These are phyloP conservation scores for Violaceomyces palustris DNA, from an alignment of 1,284 basidiomycete genomes.

Conservation along the genomic window DNA sequence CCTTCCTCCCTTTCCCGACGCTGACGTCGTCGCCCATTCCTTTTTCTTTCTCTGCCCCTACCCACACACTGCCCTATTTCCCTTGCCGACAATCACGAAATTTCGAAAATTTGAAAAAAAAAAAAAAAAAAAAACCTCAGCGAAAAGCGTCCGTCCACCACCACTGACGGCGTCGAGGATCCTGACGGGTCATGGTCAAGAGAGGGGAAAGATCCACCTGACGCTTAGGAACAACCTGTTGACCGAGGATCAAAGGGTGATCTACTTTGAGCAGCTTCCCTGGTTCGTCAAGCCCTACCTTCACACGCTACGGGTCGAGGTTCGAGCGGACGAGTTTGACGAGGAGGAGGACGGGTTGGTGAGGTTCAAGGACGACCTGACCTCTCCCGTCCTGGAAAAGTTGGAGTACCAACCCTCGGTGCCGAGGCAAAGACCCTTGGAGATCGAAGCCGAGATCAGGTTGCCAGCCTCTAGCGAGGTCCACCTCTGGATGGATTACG, in stretches of 20 bases:
- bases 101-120: too few relatives aligned
- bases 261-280: slow-evolving; percentile 87
- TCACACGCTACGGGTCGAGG: slow-evolving; percentile 65
- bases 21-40: too few relatives aligned
- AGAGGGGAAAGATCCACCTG: slow-evolving; percentile 69
- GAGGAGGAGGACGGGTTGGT: slow-evolving; percentile 19
- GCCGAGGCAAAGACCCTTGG: slow-evolving; percentile 14
- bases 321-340: slow-evolving; percentile 3
- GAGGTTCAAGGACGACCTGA: slow-evolving; percentile 23
- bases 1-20: background rate
- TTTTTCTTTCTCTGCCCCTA: too few relatives aligned
- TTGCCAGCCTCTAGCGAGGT: slow-evolving; percentile 64
- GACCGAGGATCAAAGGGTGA: slow-evolving; percentile 57
- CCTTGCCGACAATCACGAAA: too few relatives aligned
- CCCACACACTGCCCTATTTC: too few relatives aligned
- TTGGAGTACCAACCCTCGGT: slow-evolving; percentile 27
- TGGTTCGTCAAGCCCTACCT: slow-evolving; percentile 86
- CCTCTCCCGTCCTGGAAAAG: slow-evolving; percentile 17
- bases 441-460: slow-evolving; percentile 61
- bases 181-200: slow-evolving; percentile 69
- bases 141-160: too few relatives aligned
- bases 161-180: slow-evolving; percentile 67
- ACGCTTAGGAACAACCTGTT: slow-evolving; percentile 64
- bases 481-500: slow-evolving; percentile 67
- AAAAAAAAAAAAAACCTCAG: too few relatives aligned